These are phyloP conservation scores for Rhodotorula diobovata DNA, from an alignment of 768 basidiomycete genomes.

Conservation along the genomic window DNA sequence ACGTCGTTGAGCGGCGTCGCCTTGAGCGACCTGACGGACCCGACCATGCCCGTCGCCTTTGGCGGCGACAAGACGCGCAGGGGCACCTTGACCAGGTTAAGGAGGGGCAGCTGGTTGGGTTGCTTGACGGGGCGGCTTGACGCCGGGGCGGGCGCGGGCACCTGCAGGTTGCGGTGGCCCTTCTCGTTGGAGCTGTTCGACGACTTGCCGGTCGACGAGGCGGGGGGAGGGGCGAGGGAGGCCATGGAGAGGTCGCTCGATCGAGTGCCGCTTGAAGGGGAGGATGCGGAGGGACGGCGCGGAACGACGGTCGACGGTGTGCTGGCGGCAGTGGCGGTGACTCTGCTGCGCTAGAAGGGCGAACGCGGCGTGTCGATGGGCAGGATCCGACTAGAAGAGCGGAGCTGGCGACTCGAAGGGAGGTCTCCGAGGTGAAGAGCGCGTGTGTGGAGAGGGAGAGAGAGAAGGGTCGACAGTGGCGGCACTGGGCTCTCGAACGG, in stretches of 20 bases:
- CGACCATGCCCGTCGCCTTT: constrained; percentile 38
- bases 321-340: no score
- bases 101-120: constrained; percentile 1
- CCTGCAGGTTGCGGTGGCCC: constrained; percentile 5
- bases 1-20: constrained; percentile 34
- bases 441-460: no score
- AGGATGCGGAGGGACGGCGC: neutral
- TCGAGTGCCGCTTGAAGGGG: neutral
- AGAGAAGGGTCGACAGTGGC: no score
- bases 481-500: no score
- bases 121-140: constrained; percentile 8
- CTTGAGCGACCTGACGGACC: constrained; percentile 29
- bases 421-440: no score
- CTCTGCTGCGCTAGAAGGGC: no score
- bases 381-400: no score
- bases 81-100: constrained; percentile 34
- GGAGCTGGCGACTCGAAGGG: no score
- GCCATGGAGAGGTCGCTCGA: constrained; percentile 3
- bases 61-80: constrained; percentile 31
- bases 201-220: neutral
- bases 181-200: neutral
- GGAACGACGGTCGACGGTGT: neutral
- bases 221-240: constrained; percentile 19
- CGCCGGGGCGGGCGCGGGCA: neutral
- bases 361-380: no score